phyloP scores from a whole-genome alignment of 345 rosid species.

The Acer saccharum region DNA sequence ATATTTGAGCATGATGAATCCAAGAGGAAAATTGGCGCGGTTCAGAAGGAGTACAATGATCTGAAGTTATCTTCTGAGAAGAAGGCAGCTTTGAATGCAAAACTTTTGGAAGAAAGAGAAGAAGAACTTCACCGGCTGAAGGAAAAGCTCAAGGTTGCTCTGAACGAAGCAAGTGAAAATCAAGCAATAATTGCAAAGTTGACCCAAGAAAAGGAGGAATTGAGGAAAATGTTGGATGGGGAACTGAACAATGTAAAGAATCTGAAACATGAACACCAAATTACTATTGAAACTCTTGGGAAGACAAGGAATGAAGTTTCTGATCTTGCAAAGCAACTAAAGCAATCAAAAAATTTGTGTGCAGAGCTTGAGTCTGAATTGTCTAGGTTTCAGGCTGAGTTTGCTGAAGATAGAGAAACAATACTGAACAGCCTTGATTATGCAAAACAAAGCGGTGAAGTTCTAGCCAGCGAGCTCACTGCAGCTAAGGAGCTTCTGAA shows the following conservation, averaged over 20 bases:
- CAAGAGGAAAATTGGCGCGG: conserved; percentile 43
- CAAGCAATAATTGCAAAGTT: conserved; percentile 45
- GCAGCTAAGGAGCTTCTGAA: conserved; percentile 51
- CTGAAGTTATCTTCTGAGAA: conserved; percentile 62
- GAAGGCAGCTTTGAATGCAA: conserved; percentile 53
- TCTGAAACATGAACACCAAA: conserved; percentile 60
- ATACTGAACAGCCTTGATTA: conserved; percentile 50
- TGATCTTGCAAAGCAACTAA: conserved; percentile 54
- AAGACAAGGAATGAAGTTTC: conserved; percentile 56
- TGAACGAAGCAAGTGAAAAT: conserved; percentile 37
- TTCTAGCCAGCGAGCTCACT: conserved; percentile 52
- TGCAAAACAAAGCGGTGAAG: conserved; percentile 43
- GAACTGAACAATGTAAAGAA: conserved; percentile 46
- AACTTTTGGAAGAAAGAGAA: conserved; percentile 50
- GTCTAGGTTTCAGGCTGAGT: conserved; percentile 50
- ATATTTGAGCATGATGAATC: conserved; percentile 54
- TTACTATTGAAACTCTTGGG: conserved; percentile 46
- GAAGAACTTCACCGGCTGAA: conserved; percentile 51
- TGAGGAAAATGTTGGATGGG: conserved; percentile 48
- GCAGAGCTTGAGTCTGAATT: conserved; percentile 67
- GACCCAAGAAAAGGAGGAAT: conserved; percentile 58
- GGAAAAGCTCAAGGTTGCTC: conserved; percentile 50
- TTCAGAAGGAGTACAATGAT: conserved; percentile 50
- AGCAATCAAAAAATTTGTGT: conserved; percentile 46
- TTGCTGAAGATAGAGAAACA: conserved; percentile 42